Conservation (phyloP, 164 flowering plant genomes). For the Vitis rotundifolia region DNA sequence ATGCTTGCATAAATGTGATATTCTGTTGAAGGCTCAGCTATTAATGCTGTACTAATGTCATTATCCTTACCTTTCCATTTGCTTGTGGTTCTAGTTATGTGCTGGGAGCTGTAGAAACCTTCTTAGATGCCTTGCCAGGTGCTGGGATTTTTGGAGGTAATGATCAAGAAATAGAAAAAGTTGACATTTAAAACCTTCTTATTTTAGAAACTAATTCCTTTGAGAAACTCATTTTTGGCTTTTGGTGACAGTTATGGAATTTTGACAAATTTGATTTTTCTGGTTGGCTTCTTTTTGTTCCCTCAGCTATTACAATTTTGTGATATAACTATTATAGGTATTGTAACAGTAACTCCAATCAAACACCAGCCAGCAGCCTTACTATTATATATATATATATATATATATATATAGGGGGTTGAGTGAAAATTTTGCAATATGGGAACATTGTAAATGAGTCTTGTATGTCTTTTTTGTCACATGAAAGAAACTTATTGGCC, state of each 20-base stretch:
- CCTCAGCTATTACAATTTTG: background rate
- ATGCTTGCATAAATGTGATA: background rate
- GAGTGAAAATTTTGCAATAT: no score
- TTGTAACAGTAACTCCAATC: no score
- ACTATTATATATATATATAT: no score
- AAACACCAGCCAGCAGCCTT: no score
- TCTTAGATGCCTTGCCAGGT: conserved; percentile 85
- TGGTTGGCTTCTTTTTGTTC: background rate
- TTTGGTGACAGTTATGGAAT: no score
- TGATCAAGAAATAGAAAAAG: conserved; percentile 2
- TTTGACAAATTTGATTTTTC: no score
- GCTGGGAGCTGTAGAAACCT: conserved; percentile 98
- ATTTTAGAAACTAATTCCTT: no score
- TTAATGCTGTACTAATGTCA: background rate
- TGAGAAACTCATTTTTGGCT: background rate
- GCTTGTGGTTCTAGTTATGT: conserved; percentile 69
- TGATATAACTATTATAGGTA: no score
- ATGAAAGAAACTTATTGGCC: no score
- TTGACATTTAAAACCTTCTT: background rate
- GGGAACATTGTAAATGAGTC: no score
- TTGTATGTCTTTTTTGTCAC: no score
- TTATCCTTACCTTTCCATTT: conserved; percentile 7
- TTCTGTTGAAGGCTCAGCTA: background rate
- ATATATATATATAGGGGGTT: no score
- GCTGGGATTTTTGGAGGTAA: conserved; percentile 95